Base-by-base conservation (phyloP, 139 green algal genomes). In the Chlorella sp. region DNA sequence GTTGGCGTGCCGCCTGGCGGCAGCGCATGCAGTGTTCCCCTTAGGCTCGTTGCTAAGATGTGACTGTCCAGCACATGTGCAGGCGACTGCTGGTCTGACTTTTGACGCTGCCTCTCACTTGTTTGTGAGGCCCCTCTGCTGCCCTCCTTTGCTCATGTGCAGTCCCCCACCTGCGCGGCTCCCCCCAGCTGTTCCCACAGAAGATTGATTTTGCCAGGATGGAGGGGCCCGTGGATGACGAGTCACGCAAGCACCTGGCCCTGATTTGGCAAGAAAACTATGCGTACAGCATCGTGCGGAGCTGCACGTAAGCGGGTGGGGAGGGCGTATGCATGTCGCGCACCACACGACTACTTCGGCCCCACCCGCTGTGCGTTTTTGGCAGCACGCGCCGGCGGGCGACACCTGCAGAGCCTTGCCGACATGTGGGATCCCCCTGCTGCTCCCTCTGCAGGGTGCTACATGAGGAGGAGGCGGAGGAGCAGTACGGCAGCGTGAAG, bases 301-400 rank as follows among this genome's bases (percentile, higher is more conserved):
- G 32, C 48, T 85, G 80, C 80, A 85, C 80, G 80, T 85, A 32
- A 85, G 79, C n/a, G 64, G 64, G 64, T 2, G 12, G n/a, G 73
- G 73, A 57, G 48, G 18, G 42, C 9, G 73, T 24, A 40, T 16
- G 3, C 24, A 39, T 26, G 73, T n/a, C n/a, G n/a, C n/a, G n/a
- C n/a, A n/a, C n/a, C n/a, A n/a, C n/a, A n/a, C n/a, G n/a, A n/a
- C n/a, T n/a, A n/a, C n/a, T n/a, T n/a, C n/a, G n/a, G n/a, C n/a
- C n/a, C n/a, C n/a, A n/a, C n/a, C n/a, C n/a, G n/a, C 24, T 73
- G 66, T 30, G 66, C 3, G 22, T 28, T 7, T 28, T 30, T 30
- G 26, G 22, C 26, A 30, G 22, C 26, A 30, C 7, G 22, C n/a
- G n/a, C n/a, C n/a, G 66, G 24, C 11, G 24, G 22, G 3, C 22